Percentiles rank a stretch among this genome's conserved stretches.
Conservation (phyloP, 305 asterid species). For the Plantago rigida region DNA sequence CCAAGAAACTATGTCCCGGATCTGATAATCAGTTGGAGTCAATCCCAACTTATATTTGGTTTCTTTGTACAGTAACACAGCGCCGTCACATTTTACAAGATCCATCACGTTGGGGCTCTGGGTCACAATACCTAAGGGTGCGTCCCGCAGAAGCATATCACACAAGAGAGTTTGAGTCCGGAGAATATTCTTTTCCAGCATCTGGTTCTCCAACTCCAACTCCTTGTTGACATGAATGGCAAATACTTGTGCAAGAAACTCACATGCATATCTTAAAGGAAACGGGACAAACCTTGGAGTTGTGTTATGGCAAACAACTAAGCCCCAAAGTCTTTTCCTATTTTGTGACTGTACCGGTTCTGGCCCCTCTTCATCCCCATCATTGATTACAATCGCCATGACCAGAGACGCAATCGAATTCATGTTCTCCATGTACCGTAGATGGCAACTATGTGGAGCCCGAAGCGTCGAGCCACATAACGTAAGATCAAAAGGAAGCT, state of each 20-base stretch:
- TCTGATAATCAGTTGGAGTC: constrained; percentile 59
- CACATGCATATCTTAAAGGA: constrained; percentile 94
- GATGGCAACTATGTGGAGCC: constrained; percentile 86
- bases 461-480: constrained; percentile 82
- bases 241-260: constrained; percentile 82
- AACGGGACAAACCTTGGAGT: constrained; percentile 85
- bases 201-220: constrained; percentile 66
- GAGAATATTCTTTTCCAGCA: constrained; percentile 77
- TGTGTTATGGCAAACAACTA: constrained; percentile 84
- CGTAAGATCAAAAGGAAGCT: constrained; percentile 62
- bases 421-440: constrained; percentile 93
- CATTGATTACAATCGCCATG: constrained; percentile 79
- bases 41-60: constrained; percentile 48
- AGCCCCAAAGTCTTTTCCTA: constrained; percentile 76
- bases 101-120: constrained; percentile 90
- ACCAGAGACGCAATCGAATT: constrained; percentile 78
- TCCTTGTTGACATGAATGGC: constrained; percentile 86
- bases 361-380: constrained; percentile 57
- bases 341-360: constrained; percentile 36
- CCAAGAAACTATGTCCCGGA: constrained; percentile 74
- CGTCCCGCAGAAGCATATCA: constrained; percentile 80
- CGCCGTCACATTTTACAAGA: constrained; percentile 90
- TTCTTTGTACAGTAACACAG: constrained; percentile 50
- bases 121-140: constrained; percentile 75
- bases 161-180: constrained; percentile 84